Conservation (phyloP, 495 filamentous ascomycete species). For the Pseudomonodictys pantanalensis region DNA sequence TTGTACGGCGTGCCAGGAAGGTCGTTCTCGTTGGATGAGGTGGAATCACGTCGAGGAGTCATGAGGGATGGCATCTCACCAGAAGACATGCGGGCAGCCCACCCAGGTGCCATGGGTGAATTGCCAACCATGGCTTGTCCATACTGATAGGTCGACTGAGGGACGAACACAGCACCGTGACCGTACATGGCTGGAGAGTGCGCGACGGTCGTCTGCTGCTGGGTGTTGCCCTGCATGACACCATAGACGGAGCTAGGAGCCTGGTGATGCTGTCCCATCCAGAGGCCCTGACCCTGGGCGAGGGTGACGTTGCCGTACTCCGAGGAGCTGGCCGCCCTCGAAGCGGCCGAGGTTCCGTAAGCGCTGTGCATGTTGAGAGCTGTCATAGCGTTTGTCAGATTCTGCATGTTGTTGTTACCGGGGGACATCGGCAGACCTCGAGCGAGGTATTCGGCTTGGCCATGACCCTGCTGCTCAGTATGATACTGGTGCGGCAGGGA, state of each 20-base stretch:
- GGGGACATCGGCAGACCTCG: constrained; percentile 26
- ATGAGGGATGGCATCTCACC: constrained; percentile 45
- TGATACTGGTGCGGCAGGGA: constrained; percentile 23
- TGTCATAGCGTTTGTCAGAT: constrained; percentile 40
- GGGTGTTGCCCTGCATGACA: constrained; percentile 23
- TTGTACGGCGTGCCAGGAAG: constrained; percentile 55
- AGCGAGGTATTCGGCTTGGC: constrained; percentile 31
- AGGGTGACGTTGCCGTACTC: constrained; percentile 34
- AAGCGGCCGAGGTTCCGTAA: constrained; percentile 37
- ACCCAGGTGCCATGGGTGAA: constrained; percentile 41
- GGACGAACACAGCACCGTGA: constrained; percentile 35
- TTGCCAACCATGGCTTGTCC: constrained; percentile 38
- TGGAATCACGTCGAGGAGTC: constrained; percentile 45
- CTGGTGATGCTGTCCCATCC: constrained; percentile 39
- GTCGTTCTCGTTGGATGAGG: constrained; percentile 66
- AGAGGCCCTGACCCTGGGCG: constrained; percentile 32
- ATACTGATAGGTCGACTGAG: constrained; percentile 37
- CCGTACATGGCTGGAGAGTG: constrained; percentile 40
- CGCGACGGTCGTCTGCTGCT: constrained; percentile 27
- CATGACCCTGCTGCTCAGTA: constrained; percentile 28
- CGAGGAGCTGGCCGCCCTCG: constrained; percentile 31
- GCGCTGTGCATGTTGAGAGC: constrained; percentile 37
- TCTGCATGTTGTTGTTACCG: constrained; percentile 28
- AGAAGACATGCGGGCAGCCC: constrained; percentile 41
- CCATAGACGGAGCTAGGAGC: constrained; percentile 23